These are phyloP conservation scores for Neofusicoccum parvum DNA, from an alignment of 2,329 filamentous ascomycete genomes.

Conservation along the genomic window DNA sequence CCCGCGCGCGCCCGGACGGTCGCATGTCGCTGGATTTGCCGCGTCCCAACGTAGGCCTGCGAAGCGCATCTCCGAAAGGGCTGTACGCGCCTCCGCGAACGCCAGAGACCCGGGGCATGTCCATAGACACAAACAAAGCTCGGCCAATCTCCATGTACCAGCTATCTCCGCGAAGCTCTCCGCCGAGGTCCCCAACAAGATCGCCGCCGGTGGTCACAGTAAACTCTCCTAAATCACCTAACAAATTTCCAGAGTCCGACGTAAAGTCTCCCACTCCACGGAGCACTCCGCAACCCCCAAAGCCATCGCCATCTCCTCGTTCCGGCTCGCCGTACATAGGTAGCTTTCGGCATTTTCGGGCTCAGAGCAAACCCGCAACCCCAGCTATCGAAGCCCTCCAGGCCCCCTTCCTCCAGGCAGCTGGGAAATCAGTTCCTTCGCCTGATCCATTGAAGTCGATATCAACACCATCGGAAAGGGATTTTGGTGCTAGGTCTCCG, in stretches of 20 bases:
- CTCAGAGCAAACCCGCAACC: conserved; percentile 44
- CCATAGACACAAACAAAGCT: conserved; percentile 31
- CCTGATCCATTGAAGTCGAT: conserved; percentile 33
- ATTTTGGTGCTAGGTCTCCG: neutral
- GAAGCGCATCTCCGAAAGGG: conserved; percentile 16
- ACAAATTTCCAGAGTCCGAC: conserved; percentile 47
- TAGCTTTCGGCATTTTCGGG: conserved; percentile 37
- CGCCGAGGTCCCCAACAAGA: conserved; percentile 46
- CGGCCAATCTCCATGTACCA: conserved; percentile 54
- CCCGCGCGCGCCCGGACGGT: conserved; percentile 32
- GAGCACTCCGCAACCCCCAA: conserved; percentile 26
- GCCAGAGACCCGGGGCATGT: conserved; percentile 24
- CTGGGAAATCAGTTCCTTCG: conserved; percentile 24
- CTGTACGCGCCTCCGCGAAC: conserved; percentile 18
- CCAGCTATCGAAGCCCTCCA: conserved; percentile 45
- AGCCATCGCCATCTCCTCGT: conserved; percentile 26
- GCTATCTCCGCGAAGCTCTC: conserved; percentile 43
- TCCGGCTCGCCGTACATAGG: conserved; percentile 24
- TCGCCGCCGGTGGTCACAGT: conserved; percentile 68
- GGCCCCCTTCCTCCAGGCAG: conserved; percentile 35
- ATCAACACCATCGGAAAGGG: neutral
- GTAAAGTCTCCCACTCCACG: conserved; percentile 39
- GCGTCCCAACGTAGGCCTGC: conserved; percentile 28
- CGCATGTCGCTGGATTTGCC: conserved; percentile 47
- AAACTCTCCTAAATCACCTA: conserved; percentile 70